Percentiles rank a stretch among this genome's conserved stretches.
These are phyloP conservation scores for Tuber brumale DNA, from an alignment of 495 filamentous ascomycete genomes.

Conservation along the genomic window DNA sequence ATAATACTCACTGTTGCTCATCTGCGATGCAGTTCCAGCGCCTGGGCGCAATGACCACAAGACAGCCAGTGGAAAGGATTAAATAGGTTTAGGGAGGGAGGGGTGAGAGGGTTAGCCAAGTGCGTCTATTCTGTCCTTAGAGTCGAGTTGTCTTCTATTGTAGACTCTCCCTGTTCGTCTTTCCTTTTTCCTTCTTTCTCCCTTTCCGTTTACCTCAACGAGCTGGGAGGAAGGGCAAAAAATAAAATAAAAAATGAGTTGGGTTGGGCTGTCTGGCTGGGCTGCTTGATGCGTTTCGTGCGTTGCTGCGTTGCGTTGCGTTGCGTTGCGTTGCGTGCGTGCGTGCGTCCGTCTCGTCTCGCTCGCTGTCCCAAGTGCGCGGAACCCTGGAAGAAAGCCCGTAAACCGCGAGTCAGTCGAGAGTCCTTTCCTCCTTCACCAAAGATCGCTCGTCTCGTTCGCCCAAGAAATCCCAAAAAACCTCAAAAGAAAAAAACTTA, in stretches of 20 bases:
- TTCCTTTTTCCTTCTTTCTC: not conserved
- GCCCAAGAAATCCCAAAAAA: slow-evolving; percentile 27
- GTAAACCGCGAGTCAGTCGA: slow-evolving; percentile 33
- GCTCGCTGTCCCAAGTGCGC: slow-evolving; percentile 32
- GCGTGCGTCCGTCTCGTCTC: slow-evolving; percentile 26
- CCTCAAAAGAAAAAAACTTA: not conserved
- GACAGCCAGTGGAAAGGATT: slow-evolving; percentile 42
- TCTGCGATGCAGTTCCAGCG: slow-evolving; percentile 41
- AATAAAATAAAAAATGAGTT: slow-evolving; percentile 13
- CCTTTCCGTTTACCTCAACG: slow-evolving; percentile 3
- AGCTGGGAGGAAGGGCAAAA: slow-evolving; percentile 7
- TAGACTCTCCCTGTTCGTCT: not conserved
- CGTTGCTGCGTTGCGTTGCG: slow-evolving; percentile 4
- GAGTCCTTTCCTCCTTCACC: slow-evolving; percentile 31
- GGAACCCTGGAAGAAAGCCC: slow-evolving; percentile 36
- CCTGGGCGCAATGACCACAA: slow-evolving; percentile 43
- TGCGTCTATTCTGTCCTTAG: slow-evolving; percentile 26
- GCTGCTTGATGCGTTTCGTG: slow-evolving; percentile 34
- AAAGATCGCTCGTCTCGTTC: slow-evolving; percentile 24
- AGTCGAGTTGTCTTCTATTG: slow-evolving; percentile 9
- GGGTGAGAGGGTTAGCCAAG: slow-evolving; percentile 38
- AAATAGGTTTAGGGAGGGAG: slow-evolving; percentile 35
- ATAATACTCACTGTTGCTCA: slow-evolving; percentile 42
- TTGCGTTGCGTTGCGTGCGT: slow-evolving; percentile 12
- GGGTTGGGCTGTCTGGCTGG: slow-evolving; percentile 24